Base-by-base conservation (phyloP, 106 monocot species). In the Chionographis japonica region DNA sequence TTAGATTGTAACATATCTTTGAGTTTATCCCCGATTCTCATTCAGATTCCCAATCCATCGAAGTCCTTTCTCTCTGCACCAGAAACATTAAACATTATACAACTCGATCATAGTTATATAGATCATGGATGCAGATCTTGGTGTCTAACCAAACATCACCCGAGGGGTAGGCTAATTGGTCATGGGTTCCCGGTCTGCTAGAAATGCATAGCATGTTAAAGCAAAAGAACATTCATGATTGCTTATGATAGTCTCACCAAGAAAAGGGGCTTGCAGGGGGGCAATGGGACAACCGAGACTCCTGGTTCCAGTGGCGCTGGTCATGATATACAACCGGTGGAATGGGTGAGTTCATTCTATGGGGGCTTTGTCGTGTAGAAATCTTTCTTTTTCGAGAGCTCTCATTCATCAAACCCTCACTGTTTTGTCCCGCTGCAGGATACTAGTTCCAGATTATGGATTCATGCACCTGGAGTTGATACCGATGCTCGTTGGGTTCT, bases 401-500 rank as follows among this genome's bases (percentile, higher is more conserved):
- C 27, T 27, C 27, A 27, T 27, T 27, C 27, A 27, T 27, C 1
- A 27, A 27, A 27, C 27, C 27, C 27, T 27, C 27, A 27, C 27
- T 27, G 1, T 27, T 27, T 27, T 57, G 40, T 42, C 17, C 18
- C 12, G 52, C 12, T 74, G 52, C 86, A 98, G 97, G 74, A 83
- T 90, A 63, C 67, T 90, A 70, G 97, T 85, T 72, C 97, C 97
- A 74, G 70, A 92, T 49, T 80, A 90, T 72, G 89, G 92, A 8
- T 80, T 98, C 56, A 75, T 98, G 74, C 92, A 92, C 69, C 72
- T 98, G 66, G 82, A 92, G 62, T 70, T 98, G 81, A 98, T 98
- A 83, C 97, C 97, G 0, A 98, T 92, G 80, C 97, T 98, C 52
- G 85, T 98, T 8, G 97, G 97, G 2, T 98, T 98, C 74, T 98